phyloP scores from a whole-genome alignment of 2,329 filamentous ascomycete species.

The Nemania diffusa region DNA sequence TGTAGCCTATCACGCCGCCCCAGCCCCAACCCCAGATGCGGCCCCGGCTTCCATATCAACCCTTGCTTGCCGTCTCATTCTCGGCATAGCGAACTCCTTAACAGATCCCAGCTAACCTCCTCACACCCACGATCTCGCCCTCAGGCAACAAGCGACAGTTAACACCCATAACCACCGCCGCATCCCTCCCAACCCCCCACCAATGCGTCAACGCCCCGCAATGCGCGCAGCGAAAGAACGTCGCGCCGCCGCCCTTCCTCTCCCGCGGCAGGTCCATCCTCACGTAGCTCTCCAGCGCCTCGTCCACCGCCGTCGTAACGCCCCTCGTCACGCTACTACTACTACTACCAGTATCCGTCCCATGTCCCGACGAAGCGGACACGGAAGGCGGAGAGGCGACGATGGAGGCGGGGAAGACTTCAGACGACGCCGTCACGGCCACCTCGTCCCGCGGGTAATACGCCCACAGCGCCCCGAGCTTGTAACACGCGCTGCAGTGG shows the following conservation, averaged over 20 bases:
- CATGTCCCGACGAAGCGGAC: background rate
- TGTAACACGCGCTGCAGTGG: constrained; percentile 40
- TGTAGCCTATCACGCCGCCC: too few species aligned
- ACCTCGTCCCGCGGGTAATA: constrained; percentile 35
- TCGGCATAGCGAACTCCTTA: too few species aligned
- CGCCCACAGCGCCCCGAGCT: constrained; percentile 39
- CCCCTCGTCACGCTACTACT: constrained; percentile 2
- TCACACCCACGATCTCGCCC: constrained; percentile 20
- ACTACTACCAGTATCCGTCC: background rate
- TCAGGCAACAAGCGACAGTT: constrained; percentile 33
- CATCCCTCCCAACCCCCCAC: constrained; percentile 10
- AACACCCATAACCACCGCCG: constrained; percentile 32
- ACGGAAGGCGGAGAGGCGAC: background rate
- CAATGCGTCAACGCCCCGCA: constrained; percentile 40
- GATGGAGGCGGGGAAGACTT: background rate
- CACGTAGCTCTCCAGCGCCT: constrained; percentile 13
- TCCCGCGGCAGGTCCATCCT: background rate
- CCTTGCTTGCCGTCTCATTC: too few species aligned
- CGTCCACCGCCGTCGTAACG: background rate
- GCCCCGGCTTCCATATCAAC: too few species aligned
- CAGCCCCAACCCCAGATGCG: too few species aligned
- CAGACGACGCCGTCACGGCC: constrained; percentile 12
- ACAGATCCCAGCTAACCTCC: background rate
- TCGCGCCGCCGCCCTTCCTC: background rate
- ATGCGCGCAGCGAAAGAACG: constrained; percentile 33